Evolutionary conservation across 2,329 filamentous ascomycete species (phyloP).

Genomic region (Colletotrichum costaricense): DNA sequence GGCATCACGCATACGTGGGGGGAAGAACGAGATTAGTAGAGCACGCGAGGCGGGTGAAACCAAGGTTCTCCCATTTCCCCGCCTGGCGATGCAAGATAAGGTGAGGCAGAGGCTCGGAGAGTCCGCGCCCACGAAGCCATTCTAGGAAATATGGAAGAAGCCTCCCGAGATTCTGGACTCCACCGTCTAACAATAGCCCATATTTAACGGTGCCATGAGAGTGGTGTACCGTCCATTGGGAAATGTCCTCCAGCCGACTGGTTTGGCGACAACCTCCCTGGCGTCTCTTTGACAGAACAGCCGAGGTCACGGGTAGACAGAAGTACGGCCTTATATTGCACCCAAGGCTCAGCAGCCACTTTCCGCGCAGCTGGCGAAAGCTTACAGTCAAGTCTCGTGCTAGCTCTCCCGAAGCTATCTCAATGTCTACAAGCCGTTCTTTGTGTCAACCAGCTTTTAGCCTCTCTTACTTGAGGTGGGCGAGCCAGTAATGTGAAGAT

Average conservation of each 20-base stretch:
- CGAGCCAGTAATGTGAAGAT: not conserved
- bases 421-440: not conserved
- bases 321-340: conserved; percentile 1
- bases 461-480: not conserved
- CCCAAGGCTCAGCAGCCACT: not conserved
- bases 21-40: not conserved
- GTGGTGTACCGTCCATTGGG: not conserved
- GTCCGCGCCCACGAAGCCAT: conserved; percentile 5
- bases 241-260: not conserved
- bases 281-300: too few species aligned
- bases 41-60: conserved; percentile 1
- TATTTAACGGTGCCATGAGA: not conserved
- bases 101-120: conserved; percentile 15
- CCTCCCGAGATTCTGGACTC: conserved; percentile 27
- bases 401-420: not conserved
- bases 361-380: not conserved
- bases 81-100: conserved; percentile 29
- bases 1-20: not conserved
- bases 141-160: conserved; percentile 32
- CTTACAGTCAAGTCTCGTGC: conserved; percentile 10
- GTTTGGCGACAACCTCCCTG: not conserved
- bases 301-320: not conserved
- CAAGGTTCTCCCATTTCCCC: not conserved
- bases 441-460: not conserved
- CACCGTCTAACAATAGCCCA: not conserved